These are phyloP conservation scores for Simmondsia chinensis DNA, from an alignment of 148 eudicot species.

Conservation along the genomic window DNA sequence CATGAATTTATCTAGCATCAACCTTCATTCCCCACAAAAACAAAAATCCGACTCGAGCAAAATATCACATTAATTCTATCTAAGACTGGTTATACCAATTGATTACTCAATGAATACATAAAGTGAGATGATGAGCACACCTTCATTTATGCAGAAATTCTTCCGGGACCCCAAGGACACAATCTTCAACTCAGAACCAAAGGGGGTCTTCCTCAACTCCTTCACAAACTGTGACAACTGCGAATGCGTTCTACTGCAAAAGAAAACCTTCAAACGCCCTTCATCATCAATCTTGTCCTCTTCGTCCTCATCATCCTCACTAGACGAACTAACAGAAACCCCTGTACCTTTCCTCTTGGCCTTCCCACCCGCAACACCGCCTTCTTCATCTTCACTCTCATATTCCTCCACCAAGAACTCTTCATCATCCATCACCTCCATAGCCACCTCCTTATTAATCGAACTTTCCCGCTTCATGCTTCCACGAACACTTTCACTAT, in stretches of 20 bases:
- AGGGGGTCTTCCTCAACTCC: conserved; percentile 82
- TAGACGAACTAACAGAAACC: conserved; percentile 44
- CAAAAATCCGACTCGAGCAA: too few species aligned
- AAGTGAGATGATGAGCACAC: conserved; percentile 12
- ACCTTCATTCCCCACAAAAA: too few species aligned
- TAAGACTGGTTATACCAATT: too few species aligned
- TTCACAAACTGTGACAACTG: conserved; percentile 89
- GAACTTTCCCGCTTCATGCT: conserved; percentile 9
- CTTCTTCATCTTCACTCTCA: conserved; percentile 66
- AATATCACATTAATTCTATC: too few species aligned
- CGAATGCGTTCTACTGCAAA: conserved; percentile 92
- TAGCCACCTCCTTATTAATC: conserved; percentile 12
- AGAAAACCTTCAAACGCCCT: conserved; percentile 54
- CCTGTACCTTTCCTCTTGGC: conserved; percentile 55
- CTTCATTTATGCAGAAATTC: conserved; percentile 87
- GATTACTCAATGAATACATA: too few species aligned
- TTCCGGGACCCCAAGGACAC: conserved; percentile 89
- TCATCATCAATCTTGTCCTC: conserved; percentile 23
- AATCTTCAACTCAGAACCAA: conserved; percentile 73
- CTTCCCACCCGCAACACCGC: conserved; percentile 15
- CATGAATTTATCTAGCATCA: too few species aligned
- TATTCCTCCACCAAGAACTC: conserved; percentile 85
- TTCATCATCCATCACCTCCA: conserved; percentile 40
- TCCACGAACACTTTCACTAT: conserved; percentile 7
- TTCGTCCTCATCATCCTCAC: conserved; percentile 56